phyloP scores from a whole-genome alignment of 2,329 filamentous ascomycete genomes.

The Aspergillus fumigatus region DNA sequence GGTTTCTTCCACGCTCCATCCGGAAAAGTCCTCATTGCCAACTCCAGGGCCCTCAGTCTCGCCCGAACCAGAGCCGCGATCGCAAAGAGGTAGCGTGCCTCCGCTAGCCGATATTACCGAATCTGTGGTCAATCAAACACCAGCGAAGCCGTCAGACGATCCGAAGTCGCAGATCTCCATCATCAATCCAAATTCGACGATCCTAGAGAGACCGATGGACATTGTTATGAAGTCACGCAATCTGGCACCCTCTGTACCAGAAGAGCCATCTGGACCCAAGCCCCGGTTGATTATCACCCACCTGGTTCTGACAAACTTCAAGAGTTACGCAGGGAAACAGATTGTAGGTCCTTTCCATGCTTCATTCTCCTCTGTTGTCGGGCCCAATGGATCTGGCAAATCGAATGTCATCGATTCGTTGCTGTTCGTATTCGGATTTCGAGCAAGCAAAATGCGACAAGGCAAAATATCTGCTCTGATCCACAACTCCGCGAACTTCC shows the following conservation, averaged over 20 bases:
- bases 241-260: constrained; percentile 57
- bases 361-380: constrained; percentile 96
- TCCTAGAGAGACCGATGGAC: constrained; percentile 86
- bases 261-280: constrained; percentile 73
- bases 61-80: constrained; percentile 39
- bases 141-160: constrained; percentile 38
- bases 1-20: constrained; percentile 37
- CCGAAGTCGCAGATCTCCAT: constrained; percentile 53
- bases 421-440: constrained; percentile 98
- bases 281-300: constrained; percentile 89
- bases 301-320: constrained; percentile 92
- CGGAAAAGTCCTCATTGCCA: constrained; percentile 40
- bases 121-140: constrained; percentile 60
- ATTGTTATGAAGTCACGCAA: constrained; percentile 85
- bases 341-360: constrained; percentile 95
- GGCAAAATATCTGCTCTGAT: constrained; percentile 97
- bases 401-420: constrained; percentile 98
- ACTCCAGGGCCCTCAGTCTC: constrained; percentile 53
- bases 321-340: constrained; percentile 94
- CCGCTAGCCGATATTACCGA: constrained; percentile 72
- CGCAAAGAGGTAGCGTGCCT: constrained; percentile 44
- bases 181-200: constrained; percentile 69
- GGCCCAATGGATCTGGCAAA: constrained; percentile 95
- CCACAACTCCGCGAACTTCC: constrained; percentile 87
- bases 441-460: constrained; percentile 98